These are phyloP conservation scores for Agaricus blazei DNA, from an alignment of 768 basidiomycete species.

Conservation along the genomic window DNA sequence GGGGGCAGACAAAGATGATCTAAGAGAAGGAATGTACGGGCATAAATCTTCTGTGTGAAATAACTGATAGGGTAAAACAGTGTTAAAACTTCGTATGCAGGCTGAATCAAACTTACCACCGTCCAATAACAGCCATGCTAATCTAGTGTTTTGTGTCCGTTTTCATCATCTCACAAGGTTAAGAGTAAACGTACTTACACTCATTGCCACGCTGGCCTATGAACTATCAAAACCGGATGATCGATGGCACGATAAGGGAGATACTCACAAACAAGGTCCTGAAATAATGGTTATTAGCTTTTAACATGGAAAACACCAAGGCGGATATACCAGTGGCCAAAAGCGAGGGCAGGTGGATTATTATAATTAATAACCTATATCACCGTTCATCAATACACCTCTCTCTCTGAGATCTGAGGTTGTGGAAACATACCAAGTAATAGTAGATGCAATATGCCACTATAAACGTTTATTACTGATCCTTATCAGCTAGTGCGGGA, in stretches of 20 bases:
- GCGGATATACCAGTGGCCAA: conserved; percentile 30
- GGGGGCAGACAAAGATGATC: too few relatives aligned
- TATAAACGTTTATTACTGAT: conserved; percentile 5
- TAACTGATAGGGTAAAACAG: conserved; percentile 19
- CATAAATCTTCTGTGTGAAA: conserved; percentile 27
- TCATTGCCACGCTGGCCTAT: conserved; percentile 23
- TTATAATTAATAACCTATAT: conserved; percentile 30
- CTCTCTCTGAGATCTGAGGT: not conserved
- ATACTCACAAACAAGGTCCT: conserved; percentile 31
- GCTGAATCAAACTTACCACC: conserved; percentile 18
- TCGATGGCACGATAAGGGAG: not conserved
- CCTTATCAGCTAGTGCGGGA: not conserved
- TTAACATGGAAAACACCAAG: not conserved
- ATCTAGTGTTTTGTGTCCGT: conserved; percentile 9
- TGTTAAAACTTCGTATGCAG: not conserved
- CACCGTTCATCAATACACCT: conserved; percentile 6
- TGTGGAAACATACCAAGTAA: conserved; percentile 25
- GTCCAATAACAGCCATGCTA: conserved; percentile 25
- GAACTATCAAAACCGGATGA: not conserved
- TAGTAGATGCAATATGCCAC: conserved; percentile 30
- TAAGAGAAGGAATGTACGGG: conserved; percentile 17
- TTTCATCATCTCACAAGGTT: not conserved
- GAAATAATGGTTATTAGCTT: not conserved
- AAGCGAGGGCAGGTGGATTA: conserved; percentile 25
- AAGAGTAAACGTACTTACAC: conserved; percentile 12